Evolutionary conservation across 225 moss, liverwort and hornwort species (phyloP).

Genomic region (Physcomitrellopsis africana): DNA sequence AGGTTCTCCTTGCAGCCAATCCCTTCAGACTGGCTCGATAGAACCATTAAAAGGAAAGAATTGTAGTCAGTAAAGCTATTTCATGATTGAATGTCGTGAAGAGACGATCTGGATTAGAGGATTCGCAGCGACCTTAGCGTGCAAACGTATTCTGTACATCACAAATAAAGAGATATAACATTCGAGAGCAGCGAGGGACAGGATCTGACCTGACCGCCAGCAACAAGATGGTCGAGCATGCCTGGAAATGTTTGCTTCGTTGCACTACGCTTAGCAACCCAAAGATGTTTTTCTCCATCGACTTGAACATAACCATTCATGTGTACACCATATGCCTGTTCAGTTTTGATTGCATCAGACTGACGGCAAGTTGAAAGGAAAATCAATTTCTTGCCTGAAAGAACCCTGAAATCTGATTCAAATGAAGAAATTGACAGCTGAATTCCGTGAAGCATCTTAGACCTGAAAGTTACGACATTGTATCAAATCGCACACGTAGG

Average conservation of each 20-base stretch:
- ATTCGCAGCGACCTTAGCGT: not conserved
- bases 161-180: not conserved
- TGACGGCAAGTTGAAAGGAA: constrained; percentile 10
- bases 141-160: not conserved
- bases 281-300: constrained; percentile 75
- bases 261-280: constrained; percentile 88
- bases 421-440: constrained; percentile 12
- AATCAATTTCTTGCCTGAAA: constrained; percentile 17
- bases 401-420: constrained; percentile 5
- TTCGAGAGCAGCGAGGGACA: constrained; percentile 18
- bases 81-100: constrained; percentile 10
- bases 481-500: constrained; percentile 8
- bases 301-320: constrained; percentile 81
- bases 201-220: constrained; percentile 82
- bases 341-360: constrained; percentile 21
- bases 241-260: constrained; percentile 87
- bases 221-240: constrained; percentile 90
- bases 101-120: not conserved
- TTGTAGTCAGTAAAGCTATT: constrained; percentile 19
- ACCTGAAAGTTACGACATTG: not conserved
- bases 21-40: constrained; percentile 63
- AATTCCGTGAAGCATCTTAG: constrained; percentile 17
- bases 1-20: constrained; percentile 78
- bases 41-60: constrained; percentile 27
- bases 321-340: constrained; percentile 89